phyloP scores from a whole-genome alignment of 2,329 filamentous ascomycete genomes.

The Akanthomyces muscarius region DNA sequence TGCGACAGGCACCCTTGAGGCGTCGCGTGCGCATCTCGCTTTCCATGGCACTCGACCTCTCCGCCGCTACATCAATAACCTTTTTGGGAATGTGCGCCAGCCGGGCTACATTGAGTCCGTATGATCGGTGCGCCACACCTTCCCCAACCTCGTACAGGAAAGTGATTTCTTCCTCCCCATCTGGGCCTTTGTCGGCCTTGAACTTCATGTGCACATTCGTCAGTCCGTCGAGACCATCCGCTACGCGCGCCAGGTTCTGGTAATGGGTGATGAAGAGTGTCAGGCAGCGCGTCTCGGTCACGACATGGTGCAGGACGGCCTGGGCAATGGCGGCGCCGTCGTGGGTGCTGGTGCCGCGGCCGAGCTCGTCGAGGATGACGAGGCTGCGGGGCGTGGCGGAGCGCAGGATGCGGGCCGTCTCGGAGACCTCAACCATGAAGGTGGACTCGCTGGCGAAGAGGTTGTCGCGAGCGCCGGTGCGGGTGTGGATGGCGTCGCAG shows the following conservation, averaged over 20 bases:
- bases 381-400: conserved; percentile 79
- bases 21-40: conserved; percentile 62
- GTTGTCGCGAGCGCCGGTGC: conserved; percentile 95
- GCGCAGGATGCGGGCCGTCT: conserved; percentile 87
- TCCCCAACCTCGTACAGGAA: conserved; percentile 92
- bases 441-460: conserved; percentile 92
- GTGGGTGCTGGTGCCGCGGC: conserved; percentile 88
- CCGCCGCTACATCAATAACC: conserved; percentile 74
- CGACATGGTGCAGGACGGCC: conserved; percentile 81
- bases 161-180: conserved; percentile 73
- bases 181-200: conserved; percentile 39
- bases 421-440: conserved; percentile 96
- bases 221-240: conserved; percentile 64
- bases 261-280: conserved; percentile 98
- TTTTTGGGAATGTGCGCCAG: conserved; percentile 74
- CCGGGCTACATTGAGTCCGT: conserved; percentile 88
- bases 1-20: conserved; percentile 46
- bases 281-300: conserved; percentile 68
- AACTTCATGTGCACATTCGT: conserved; percentile 96
- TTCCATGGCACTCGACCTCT: conserved; percentile 78
- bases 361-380: conserved; percentile 91
- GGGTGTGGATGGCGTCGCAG: conserved; percentile 87
- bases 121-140: conserved; percentile 88
- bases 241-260: conserved; percentile 72
- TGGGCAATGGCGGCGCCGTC: conserved; percentile 95